Percentiles rank a stretch among this genome's conserved stretches.
Conservation (phyloP, 345 rosid genomes). For the Eucalyptus globulus region DNA sequence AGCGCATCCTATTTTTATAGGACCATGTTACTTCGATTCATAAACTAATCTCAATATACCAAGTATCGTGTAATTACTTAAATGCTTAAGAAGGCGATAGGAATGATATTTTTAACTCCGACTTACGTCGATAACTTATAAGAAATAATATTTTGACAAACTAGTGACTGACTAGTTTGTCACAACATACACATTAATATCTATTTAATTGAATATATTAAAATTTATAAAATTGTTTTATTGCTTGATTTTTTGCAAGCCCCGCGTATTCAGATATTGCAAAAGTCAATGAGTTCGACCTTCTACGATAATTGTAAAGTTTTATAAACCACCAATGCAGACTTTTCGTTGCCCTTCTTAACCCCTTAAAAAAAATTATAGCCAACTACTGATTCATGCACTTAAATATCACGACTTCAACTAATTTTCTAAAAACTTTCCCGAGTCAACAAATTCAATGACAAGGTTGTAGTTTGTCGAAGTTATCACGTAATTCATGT, state of each 20-base stretch:
- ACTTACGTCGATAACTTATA: rapidly evolving
- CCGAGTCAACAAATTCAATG: background rate
- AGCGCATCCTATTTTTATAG: background rate
- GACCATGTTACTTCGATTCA: background rate
- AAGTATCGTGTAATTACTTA: background rate
- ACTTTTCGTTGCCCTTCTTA: background rate
- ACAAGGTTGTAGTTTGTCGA: background rate
- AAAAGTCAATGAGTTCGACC: background rate
- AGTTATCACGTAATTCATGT: background rate
- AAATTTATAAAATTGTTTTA: background rate
- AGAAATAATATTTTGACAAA: background rate
- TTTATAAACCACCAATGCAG: background rate
- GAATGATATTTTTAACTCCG: background rate
- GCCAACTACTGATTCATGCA: background rate
- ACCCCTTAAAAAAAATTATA: background rate
- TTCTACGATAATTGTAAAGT: background rate
- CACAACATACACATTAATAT: background rate
- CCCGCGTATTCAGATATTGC: background rate
- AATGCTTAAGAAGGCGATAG: background rate
- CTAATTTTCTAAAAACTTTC: background rate
- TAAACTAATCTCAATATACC: background rate
- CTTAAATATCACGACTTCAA: background rate
- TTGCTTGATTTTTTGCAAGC: background rate
- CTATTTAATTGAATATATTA: background rate
- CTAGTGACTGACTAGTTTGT: background rate